Percentiles rank a stretch among this genome's conserved stretches.
phyloP scores from a whole-genome alignment of 2,329 filamentous ascomycete genomes.

The Verticillium dahliae region DNA sequence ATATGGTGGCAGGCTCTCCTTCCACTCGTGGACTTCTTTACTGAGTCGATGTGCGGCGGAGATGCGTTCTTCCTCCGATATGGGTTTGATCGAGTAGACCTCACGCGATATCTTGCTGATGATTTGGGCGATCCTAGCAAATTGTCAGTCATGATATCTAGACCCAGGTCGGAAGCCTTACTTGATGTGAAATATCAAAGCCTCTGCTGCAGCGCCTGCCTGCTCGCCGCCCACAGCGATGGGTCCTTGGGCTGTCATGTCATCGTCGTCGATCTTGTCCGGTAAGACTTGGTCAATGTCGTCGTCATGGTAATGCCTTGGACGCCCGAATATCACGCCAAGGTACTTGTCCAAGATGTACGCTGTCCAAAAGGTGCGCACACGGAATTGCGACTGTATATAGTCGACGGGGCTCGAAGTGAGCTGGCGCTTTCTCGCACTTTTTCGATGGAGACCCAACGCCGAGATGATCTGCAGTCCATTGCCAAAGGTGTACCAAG shows the following conservation, averaged over 20 bases:
- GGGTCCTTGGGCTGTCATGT: constrained; percentile 35
- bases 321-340: constrained; percentile 56
- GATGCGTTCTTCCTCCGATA: constrained; percentile 27
- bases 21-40: constrained; percentile 31
- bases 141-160: constrained; percentile 11
- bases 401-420: constrained; percentile 25
- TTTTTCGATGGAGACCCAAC: constrained; percentile 30
- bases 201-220: constrained; percentile 43
- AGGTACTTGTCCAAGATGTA: constrained; percentile 59
- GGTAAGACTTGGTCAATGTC: constrained; percentile 57
- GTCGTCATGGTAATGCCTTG: constrained; percentile 54
- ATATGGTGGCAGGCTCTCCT: constrained; percentile 31
- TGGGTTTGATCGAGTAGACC: constrained; percentile 30
- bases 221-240: constrained; percentile 17
- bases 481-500: constrained; percentile 53
- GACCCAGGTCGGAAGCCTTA: constrained; percentile 16
- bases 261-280: constrained; percentile 46
- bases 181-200: constrained; percentile 37
- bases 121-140: constrained; percentile 24
- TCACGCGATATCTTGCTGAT: constrained; percentile 30
- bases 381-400: constrained; percentile 43
- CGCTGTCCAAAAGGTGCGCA: constrained; percentile 54
- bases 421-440: constrained; percentile 19
- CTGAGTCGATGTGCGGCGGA: constrained; percentile 29
- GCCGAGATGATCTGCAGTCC: constrained; percentile 42